A percentile compares a stretch with the other conserved stretches of the same genome.
These are phyloP conservation scores for Claviceps sp. DNA, from an alignment of 2,329 filamentous ascomycete species.

Conservation along the genomic window DNA sequence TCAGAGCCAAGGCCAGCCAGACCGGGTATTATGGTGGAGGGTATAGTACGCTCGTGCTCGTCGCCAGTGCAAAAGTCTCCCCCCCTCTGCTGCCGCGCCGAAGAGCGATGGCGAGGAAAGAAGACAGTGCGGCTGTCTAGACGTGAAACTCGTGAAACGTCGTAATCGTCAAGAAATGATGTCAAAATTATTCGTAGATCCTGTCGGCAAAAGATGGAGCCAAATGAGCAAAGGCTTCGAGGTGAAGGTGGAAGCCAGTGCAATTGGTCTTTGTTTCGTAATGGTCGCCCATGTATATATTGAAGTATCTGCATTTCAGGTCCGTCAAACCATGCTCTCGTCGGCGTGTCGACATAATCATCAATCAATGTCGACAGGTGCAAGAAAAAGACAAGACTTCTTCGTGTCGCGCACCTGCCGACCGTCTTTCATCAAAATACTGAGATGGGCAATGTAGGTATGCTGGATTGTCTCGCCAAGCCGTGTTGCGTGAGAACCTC, in stretches of 20 bases:
- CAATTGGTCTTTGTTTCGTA: constrained; percentile 21
- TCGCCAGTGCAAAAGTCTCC: constrained; percentile 20
- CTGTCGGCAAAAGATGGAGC: constrained; percentile 5
- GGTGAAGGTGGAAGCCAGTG: constrained; percentile 16
- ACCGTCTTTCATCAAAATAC: constrained; percentile 6
- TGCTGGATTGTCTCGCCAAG: neutral
- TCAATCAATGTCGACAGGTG: constrained; percentile 20
- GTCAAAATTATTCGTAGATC: constrained; percentile 6
- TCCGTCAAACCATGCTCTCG: constrained; percentile 24
- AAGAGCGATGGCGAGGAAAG: constrained; percentile 16
- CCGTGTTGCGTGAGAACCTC: neutral
- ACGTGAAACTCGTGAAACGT: constrained; percentile 33
- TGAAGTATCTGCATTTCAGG: constrained; percentile 27
- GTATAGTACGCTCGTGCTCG: constrained; percentile 26
- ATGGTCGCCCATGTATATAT: constrained; percentile 28
- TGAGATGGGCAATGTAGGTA: constrained; percentile 4
- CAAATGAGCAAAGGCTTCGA: constrained; percentile 5
- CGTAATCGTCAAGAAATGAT: constrained; percentile 29
- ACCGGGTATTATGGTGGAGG: constrained; percentile 27
- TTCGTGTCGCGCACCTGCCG: constrained; percentile 1
- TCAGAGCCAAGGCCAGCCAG: constrained; percentile 18
- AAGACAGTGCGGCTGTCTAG: constrained; percentile 29
- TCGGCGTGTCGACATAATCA: constrained; percentile 24
- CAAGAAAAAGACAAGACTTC: neutral
- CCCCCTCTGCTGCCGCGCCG: constrained; percentile 16